Evolutionary conservation across 2,329 filamentous ascomycete species (phyloP), one percentile per base, ranked within the genome.

Genomic region (Didymella glomerata): DNA sequence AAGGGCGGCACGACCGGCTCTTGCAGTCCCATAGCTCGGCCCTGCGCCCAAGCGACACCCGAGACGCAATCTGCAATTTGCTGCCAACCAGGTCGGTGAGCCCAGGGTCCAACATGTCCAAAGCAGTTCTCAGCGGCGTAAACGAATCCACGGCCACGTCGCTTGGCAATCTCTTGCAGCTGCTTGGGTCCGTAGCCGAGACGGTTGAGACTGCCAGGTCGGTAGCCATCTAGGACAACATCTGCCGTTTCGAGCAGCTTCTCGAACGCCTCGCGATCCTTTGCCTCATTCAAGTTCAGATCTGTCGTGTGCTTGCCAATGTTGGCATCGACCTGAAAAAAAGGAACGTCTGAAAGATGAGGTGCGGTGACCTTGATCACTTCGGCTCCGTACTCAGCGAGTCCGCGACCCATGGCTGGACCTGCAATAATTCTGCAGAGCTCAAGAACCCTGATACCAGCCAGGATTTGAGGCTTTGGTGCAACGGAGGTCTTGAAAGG

Each of bases 391-490:
- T 92, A 89, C 62, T 91, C 90, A n/a, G 88, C 89, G 0, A 93
- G 82, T 1, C 87, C 87, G 28, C 89, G 85, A 3, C 86, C 86
- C 64, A 92, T 87, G 4, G 88, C 86, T n/a, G 90, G 90, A 0
- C 89, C 90, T 3, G 90, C 90, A 63, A 93, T 91, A 68, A 92
- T 88, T 40, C 90, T 86, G 70, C 89, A 90, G 28, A 93, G 78
- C 70, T 93, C 90, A 5, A 93, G 82, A 6, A 93, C 89, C 64
- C 88, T 89, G 72, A 92, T 82, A 0, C 90, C 90, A 7, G 69
- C 81, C 59, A 79, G 86, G 67, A 66, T 74, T 44, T 77, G 68
- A 45, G 75, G 69, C 54, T 74, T 77, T 16, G 68, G 74, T 58
- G 70, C 53, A 14, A 11, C 70, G 57, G 50, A 86, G 68, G 7